Conservation (phyloP, 2,329 filamentous ascomycete genomes). For the Scedosporium dehoogii region DNA sequence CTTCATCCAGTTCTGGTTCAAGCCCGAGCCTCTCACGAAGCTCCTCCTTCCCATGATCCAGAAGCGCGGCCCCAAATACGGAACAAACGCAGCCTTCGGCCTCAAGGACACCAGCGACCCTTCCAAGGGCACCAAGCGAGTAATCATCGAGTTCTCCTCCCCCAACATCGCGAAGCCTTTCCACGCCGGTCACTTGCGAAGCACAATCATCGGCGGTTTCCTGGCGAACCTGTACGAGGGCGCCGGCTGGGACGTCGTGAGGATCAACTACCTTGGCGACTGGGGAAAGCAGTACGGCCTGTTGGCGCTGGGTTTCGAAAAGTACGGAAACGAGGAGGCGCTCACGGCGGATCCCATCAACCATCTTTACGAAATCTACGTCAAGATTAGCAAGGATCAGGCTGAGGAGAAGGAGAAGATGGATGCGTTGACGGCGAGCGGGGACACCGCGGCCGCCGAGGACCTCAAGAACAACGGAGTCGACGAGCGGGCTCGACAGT, state of each 20-base stretch:
- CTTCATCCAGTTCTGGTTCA: constrained; percentile 75
- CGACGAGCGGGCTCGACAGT: constrained; percentile 65
- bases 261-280: constrained; percentile 71
- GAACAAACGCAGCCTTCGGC: constrained; percentile 51
- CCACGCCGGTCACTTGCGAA: constrained; percentile 67
- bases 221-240: constrained; percentile 60
- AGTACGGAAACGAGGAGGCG: constrained; percentile 64
- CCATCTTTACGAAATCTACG: constrained; percentile 74
- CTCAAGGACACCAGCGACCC: constrained; percentile 52
- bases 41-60: constrained; percentile 63
- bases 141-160: constrained; percentile 73
- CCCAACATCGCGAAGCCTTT: constrained; percentile 84
- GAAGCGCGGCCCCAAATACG: constrained; percentile 47
- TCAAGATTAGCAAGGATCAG: constrained; percentile 63
- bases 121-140: constrained; percentile 51
- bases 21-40: constrained; percentile 52
- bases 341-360: constrained; percentile 66
- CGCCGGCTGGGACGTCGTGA: constrained; percentile 62
- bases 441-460: constrained; percentile 17
- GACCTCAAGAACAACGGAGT: constrained; percentile 44
- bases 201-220: constrained; percentile 72
- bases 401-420: constrained; percentile 56
- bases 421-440: constrained; percentile 43
- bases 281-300: constrained; percentile 74
- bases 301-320: constrained; percentile 63